These are phyloP conservation scores for Zasmidium cellare DNA, from an alignment of 2,329 filamentous ascomycete genomes.

Conservation along the genomic window DNA sequence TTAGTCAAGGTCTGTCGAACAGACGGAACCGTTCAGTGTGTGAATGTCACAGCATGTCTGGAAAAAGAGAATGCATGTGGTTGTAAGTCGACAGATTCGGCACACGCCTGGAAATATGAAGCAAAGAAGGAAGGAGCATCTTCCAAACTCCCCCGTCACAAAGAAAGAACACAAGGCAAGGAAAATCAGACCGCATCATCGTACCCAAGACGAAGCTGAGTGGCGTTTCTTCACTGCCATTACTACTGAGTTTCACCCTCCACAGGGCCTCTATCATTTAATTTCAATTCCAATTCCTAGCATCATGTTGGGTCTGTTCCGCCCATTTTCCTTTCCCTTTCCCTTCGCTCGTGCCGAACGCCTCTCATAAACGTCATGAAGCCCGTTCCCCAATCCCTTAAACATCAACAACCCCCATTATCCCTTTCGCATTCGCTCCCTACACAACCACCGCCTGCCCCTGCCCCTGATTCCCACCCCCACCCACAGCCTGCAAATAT, in stretches of 20 bases:
- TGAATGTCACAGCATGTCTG: too few species aligned
- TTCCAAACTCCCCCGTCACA: too few species aligned
- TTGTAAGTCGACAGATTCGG: too few species aligned
- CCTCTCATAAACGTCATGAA: conserved; percentile 1
- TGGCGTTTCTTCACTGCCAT: not conserved
- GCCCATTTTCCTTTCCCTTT: not conserved
- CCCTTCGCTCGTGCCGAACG: not conserved
- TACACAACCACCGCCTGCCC: conserved; percentile 6
- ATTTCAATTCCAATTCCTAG: not conserved
- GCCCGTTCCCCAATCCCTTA: not conserved
- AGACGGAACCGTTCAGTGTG: too few species aligned
- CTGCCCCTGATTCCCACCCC: conserved; percentile 6
- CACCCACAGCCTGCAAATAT: conserved; percentile 22
- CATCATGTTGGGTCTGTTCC: not conserved
- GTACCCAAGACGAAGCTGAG: not conserved
- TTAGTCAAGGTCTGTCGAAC: too few species aligned
- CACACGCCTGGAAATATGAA: too few species aligned
- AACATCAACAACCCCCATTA: not conserved
- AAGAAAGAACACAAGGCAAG: too few species aligned
- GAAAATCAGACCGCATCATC: too few species aligned
- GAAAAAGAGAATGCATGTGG: too few species aligned
- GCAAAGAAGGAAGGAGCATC: too few species aligned
- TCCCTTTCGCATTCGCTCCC: not conserved
- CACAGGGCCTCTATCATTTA: not conserved
- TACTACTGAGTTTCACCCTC: not conserved